These are phyloP conservation scores for Gnomoniopsis sp. DNA, from an alignment of 2,329 filamentous ascomycete species.

Conservation along the genomic window DNA sequence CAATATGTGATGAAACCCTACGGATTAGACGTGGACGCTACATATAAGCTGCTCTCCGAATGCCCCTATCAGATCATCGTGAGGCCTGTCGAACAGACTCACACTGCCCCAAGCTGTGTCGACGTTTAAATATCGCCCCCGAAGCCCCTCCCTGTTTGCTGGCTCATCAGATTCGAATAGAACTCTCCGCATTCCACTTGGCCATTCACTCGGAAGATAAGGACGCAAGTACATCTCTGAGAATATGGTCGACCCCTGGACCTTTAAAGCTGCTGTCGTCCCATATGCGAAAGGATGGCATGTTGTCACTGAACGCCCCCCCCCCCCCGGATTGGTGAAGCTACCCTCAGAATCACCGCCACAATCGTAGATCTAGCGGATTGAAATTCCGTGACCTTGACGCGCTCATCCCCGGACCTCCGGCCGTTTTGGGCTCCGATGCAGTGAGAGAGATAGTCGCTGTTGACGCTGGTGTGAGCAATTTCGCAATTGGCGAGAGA, in stretches of 20 bases:
- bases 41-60: background rate
- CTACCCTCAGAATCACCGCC: slow-evolving; percentile 17
- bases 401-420: slow-evolving; percentile 23
- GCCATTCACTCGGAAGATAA: too few relatives aligned
- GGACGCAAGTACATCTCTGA: too few relatives aligned
- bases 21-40: background rate
- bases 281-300: too few relatives aligned
- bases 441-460: slow-evolving; percentile 30
- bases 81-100: too few relatives aligned
- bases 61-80: background rate
- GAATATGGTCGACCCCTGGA: too few relatives aligned
- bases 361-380: slow-evolving; percentile 31
- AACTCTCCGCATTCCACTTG: too few relatives aligned
- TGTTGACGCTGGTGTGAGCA: slow-evolving; percentile 23
- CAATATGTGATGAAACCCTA: background rate
- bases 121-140: too few relatives aligned
- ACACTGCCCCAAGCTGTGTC: too few relatives aligned
- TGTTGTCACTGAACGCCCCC: background rate
- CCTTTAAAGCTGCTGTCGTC: too few relatives aligned
- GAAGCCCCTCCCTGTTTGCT: too few relatives aligned
- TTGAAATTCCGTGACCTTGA: slow-evolving; percentile 29
- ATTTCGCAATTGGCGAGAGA: slow-evolving; percentile 31
- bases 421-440: slow-evolving; percentile 29
- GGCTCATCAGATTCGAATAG: too few relatives aligned
- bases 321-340: slow-evolving; percentile 18